These are phyloP conservation scores for Cyberlindnera euphorbiiphila DNA, from an alignment of 805 yeast genomes.

Conservation along the genomic window DNA sequence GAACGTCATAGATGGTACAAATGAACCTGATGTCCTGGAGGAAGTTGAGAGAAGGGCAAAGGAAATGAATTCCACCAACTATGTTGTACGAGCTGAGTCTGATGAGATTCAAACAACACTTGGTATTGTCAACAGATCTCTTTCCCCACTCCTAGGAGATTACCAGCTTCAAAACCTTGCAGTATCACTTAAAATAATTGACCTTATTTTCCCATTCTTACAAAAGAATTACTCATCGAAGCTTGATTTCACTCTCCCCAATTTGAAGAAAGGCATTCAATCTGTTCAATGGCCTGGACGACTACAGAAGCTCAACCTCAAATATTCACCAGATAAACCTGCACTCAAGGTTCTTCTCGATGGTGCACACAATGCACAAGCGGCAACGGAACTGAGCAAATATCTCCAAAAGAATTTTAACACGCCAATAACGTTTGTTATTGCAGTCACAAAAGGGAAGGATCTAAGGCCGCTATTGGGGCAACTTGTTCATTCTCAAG, in stretches of 20 bases:
- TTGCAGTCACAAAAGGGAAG: conserved; percentile 78
- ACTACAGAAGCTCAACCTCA: conserved; percentile 49
- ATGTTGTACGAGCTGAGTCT: conserved; percentile 12
- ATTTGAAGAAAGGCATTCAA: conserved; percentile 48
- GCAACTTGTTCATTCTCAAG: conserved; percentile 46
- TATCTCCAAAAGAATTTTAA: conserved; percentile 41
- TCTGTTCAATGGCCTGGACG: conserved; percentile 83
- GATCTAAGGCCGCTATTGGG: conserved; percentile 47
- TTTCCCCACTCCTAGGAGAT: conserved; percentile 61
- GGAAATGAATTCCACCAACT: conserved; percentile 28
- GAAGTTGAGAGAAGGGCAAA: conserved; percentile 40
- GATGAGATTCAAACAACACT: conserved; percentile 29
- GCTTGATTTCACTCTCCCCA: conserved; percentile 29
- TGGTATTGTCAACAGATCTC: conserved; percentile 29
- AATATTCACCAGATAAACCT: conserved; percentile 22
- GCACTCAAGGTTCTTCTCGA: conserved; percentile 53
- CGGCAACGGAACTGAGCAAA: conserved; percentile 62
- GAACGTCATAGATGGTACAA: conserved; percentile 65
- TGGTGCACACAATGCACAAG: conserved; percentile 91
- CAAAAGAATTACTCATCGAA: conserved; percentile 25
- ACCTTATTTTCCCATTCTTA: conserved; percentile 29
- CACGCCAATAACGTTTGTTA: conserved; percentile 44
- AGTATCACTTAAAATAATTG: conserved; percentile 58
- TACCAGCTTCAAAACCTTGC: conserved; percentile 72
- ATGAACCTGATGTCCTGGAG: conserved; percentile 45